A percentile compares a stretch with the other conserved stretches of the same genome.
Conservation (phyloP, 164 flowering plant genomes). For the Magnolia sinica region DNA sequence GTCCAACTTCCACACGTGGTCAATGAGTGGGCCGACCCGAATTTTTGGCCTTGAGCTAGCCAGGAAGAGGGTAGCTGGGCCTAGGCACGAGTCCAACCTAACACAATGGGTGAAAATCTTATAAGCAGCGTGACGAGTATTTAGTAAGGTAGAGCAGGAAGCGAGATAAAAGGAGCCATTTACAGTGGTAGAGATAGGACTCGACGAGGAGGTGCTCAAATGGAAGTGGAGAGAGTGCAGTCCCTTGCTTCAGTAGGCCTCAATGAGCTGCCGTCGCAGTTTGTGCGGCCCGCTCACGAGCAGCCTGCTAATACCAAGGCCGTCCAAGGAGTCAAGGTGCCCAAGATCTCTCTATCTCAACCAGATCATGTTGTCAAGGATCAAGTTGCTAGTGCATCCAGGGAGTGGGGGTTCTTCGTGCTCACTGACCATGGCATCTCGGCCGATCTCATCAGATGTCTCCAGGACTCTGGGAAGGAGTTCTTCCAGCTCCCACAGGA, state of each 20-base stretch:
- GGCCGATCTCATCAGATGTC: slow-evolving; percentile 20
- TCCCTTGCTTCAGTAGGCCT: slow-evolving; percentile 1
- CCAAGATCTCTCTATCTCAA: slow-evolving; percentile 8
- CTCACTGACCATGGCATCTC: slow-evolving; percentile 41
- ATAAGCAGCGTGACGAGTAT: no score
- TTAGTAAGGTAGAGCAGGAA: no score
- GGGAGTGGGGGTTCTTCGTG: slow-evolving; percentile 51
- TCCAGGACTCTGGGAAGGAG: slow-evolving; percentile 34
- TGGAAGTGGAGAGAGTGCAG: slow-evolving; percentile 9
- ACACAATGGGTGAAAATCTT: no score
- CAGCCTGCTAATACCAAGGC: slow-evolving; percentile 6
- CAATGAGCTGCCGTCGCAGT: slow-evolving; percentile 5
- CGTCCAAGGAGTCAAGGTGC: background rate
- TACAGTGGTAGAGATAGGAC: no score
- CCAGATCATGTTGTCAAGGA: slow-evolving; percentile 24
- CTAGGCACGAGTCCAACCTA: no score
- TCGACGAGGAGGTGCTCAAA: background rate
- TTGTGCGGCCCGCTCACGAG: background rate
- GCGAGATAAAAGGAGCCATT: no score
- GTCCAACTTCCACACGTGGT: no score
- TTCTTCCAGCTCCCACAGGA: slow-evolving; percentile 41
- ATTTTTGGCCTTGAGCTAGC: no score
- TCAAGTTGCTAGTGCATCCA: slow-evolving; percentile 25
- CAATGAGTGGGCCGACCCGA: no score
- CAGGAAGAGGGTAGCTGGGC: no score